Conservation (phyloP, 2,329 filamentous ascomycete species). For the Claviceps cyperi region DNA sequence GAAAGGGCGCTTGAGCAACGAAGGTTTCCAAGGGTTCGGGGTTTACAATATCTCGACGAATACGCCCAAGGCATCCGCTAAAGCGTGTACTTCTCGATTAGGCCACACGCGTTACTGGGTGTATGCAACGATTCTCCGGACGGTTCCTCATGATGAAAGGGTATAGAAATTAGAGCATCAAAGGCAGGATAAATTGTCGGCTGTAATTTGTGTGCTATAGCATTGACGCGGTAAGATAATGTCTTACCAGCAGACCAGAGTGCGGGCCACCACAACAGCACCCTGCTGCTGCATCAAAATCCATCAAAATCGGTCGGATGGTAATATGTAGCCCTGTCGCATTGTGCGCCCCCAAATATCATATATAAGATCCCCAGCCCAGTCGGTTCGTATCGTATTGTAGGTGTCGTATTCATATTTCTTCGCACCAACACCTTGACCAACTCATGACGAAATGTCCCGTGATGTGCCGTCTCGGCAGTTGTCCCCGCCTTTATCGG, state of each 20-base stretch:
- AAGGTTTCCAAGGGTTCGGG: background rate
- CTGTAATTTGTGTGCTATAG: background rate
- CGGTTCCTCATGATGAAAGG: background rate
- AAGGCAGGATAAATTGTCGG: too few relatives aligned
- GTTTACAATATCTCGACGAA: background rate
- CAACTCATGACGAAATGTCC: background rate
- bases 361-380: background rate
- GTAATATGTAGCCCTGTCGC: background rate
- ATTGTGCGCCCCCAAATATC: background rate
- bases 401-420: background rate
- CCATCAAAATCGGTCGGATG: background rate
- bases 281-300: background rate
- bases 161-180: too few relatives aligned
- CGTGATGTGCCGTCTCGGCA: background rate
- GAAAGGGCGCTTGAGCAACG: background rate
- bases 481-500: too few relatives aligned
- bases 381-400: background rate
- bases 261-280: constrained; percentile 2
- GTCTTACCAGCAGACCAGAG: background rate
- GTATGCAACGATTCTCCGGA: background rate
- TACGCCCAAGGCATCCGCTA: background rate
- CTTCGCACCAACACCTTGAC: background rate
- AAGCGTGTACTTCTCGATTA: background rate
- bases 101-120: background rate
- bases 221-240: too few relatives aligned